Percentiles rank a stretch among this genome's conserved stretches.
phyloP scores from a whole-genome alignment of 1,284 basidiomycete species.

The Papiliotrema terrestris region DNA sequence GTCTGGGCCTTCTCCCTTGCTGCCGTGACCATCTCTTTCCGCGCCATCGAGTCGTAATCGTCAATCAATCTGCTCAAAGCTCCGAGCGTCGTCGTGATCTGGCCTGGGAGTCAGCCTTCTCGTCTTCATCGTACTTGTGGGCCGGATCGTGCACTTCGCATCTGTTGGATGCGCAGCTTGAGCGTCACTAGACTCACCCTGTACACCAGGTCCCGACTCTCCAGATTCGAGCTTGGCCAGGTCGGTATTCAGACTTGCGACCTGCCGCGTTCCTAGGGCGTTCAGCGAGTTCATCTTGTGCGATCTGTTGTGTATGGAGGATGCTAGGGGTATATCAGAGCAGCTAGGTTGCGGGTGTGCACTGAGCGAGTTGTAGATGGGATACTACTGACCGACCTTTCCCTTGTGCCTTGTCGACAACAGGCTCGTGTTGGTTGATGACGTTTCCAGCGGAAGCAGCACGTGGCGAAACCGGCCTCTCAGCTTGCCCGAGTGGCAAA shows the following conservation, averaged over 20 bases:
- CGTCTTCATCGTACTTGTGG: constrained; percentile 5
- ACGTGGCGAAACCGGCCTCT: too few species aligned
- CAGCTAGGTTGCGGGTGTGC: too few species aligned
- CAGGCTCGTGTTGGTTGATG: too few species aligned
- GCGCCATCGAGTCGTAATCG: constrained; percentile 93
- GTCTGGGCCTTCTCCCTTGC: constrained; percentile 92
- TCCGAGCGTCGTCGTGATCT: constrained; percentile 89
- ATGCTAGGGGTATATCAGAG: too few species aligned
- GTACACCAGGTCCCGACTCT: constrained; percentile 70
- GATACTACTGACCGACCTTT: too few species aligned
- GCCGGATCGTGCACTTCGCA: constrained; percentile 11
- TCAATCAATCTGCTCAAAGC: constrained; percentile 88
- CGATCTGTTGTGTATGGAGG: too few species aligned
- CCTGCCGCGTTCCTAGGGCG: constrained; percentile 86
- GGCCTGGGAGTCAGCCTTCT: constrained; percentile 56
- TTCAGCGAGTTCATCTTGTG: constrained; percentile 83
- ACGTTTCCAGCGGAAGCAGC: too few species aligned
- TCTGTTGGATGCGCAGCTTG: background rate
- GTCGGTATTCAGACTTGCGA: constrained; percentile 81
- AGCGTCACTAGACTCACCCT: constrained; percentile 60
- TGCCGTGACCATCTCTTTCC: constrained; percentile 86
- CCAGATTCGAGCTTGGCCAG: constrained; percentile 74
- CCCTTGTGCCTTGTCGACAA: too few species aligned
- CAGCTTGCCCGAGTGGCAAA: too few species aligned
- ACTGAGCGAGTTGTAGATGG: too few species aligned